Base-by-base conservation (phyloP, 202 grass and related monocot genomes). In the Brachypodium distachyon region DNA sequence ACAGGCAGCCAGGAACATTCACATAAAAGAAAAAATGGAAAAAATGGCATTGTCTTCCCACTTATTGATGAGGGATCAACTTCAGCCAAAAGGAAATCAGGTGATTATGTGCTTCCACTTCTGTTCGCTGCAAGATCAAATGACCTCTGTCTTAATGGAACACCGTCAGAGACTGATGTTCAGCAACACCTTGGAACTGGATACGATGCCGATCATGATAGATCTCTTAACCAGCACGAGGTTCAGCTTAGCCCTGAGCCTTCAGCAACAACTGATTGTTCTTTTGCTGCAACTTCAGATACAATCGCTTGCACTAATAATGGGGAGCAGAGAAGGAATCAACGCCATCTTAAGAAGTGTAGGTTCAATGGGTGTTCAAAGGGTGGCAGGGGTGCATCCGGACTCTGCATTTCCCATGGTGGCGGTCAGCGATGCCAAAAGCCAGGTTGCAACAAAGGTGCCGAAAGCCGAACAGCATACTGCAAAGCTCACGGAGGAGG, bases 401-500 rank as follows among this genome's bases (percentile, higher is more conserved):
- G 96, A 48, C 85, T 98, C 23, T 99, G 92, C 52, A 99, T 99
- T 81, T 93, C 92, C 70, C 89, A 99, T 81, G 96, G 96, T 4
- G 92, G 92, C 46, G 96, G 96, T 16, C 89, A 99, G 42, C 81
- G 92, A 38, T 99, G 96, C 87, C 96, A 98, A 41, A 99, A 95
- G 56, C 74, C 75, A 26, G 89, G 91, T 44, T 99, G 96, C 85
- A 85, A 99, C 38, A 99, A 99, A 77, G 96, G 96, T 11, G 85
- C 92, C 2, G 96, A 99, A 74, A 95, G 91, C 68, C 87, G 96
- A 67, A 95, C 92, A 44, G 87, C 75, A 11, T 96, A 91, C 60
- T 99, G 92, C 63, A 99, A 99, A 73, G 74, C 91, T 74, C 96
- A 99, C 62, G 96, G 96, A 46, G 96, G 96, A 49, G 96, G 96